Evolutionary conservation across 495 filamentous ascomycete genomes (phyloP).

Genomic region (Extremus antarcticus): DNA sequence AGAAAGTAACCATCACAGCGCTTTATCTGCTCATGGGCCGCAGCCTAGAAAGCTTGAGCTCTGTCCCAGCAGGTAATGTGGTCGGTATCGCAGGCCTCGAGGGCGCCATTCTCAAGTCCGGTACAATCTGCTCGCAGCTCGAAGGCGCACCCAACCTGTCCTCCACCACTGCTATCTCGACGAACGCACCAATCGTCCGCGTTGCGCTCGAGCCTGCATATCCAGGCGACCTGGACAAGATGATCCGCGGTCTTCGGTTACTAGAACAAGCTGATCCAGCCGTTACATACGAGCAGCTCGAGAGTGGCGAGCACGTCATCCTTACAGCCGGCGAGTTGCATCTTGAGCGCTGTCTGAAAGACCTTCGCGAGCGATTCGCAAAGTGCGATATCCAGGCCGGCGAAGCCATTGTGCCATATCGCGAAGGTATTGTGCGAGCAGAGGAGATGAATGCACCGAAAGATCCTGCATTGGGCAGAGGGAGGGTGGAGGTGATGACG

Average conservation of each 20-base stretch:
- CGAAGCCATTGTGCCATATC: slow-evolving; percentile 88
- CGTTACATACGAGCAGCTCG: slow-evolving; percentile 86
- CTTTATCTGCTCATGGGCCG: slow-evolving; percentile 96
- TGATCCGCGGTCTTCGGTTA: slow-evolving; percentile 78
- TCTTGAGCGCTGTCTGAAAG: slow-evolving; percentile 85
- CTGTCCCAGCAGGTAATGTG: slow-evolving; percentile 85
- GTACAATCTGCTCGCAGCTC: slow-evolving; percentile 81
- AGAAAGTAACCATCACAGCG: slow-evolving; percentile 73
- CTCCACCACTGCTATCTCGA: slow-evolving; percentile 62
- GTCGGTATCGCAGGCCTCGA: slow-evolving; percentile 93
- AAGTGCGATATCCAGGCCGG: slow-evolving; percentile 91
- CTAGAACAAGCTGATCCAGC: slow-evolving; percentile 94
- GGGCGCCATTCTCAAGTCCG: slow-evolving; percentile 85
- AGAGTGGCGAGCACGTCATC: slow-evolving; percentile 90
- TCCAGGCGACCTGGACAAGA: slow-evolving; percentile 79
- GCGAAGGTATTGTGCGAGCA: slow-evolving; percentile 78
- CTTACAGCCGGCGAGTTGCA: slow-evolving; percentile 91
- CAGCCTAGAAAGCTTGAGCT: slow-evolving; percentile 67
- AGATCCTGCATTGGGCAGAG: slow-evolving; percentile 79
- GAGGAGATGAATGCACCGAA: slow-evolving; percentile 84
- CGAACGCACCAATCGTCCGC: slow-evolving; percentile 69
- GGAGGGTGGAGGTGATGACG: slow-evolving; percentile 61
- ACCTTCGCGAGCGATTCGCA: slow-evolving; percentile 86
- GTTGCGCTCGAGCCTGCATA: slow-evolving; percentile 86
- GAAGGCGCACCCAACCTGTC: slow-evolving; percentile 88